Evolutionary conservation across 1,284 basidiomycete genomes (phyloP).

Genomic region (Apiotrichum sp.): DNA sequence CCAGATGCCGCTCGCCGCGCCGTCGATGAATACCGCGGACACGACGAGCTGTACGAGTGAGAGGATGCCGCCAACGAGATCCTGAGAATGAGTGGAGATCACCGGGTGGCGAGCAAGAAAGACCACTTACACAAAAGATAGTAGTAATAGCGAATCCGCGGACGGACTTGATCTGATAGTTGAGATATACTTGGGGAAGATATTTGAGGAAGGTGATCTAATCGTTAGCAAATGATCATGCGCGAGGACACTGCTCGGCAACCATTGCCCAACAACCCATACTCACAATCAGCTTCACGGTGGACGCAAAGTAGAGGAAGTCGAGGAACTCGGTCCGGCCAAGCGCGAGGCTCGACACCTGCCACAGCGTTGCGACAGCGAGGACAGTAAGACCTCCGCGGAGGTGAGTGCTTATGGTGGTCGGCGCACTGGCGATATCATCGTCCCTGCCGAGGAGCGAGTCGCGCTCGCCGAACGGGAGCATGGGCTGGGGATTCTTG

Average conservation of each 20-base stretch:
- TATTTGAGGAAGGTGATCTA: slow-evolving; percentile 41
- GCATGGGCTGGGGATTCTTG: not conserved
- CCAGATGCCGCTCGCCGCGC: slow-evolving; percentile 39
- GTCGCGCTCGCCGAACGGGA: slow-evolving; percentile 1
- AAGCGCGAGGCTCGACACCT: slow-evolving; percentile 21
- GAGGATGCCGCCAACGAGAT: slow-evolving; percentile 40
- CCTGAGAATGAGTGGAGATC: slow-evolving; percentile 43
- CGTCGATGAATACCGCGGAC: slow-evolving; percentile 35
- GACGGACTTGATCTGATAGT: slow-evolving; percentile 35
- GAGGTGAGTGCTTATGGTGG: slow-evolving; percentile 20
- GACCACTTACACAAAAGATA: slow-evolving; percentile 29
- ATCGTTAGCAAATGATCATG: not conserved
- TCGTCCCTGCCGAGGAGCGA: not conserved
- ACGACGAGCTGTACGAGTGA: slow-evolving; percentile 45
- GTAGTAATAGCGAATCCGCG: slow-evolving; percentile 39
- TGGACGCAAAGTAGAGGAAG: slow-evolving; percentile 40
- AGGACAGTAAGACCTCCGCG: slow-evolving; percentile 27
- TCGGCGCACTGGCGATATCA: slow-evolving; percentile 9
- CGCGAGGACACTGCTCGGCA: too few species aligned
- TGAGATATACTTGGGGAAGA: slow-evolving; percentile 43
- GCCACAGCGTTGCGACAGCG: slow-evolving; percentile 18
- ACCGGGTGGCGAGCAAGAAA: too few species aligned
- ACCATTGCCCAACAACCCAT: not conserved
- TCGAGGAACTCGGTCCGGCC: slow-evolving; percentile 37
- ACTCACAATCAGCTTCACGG: slow-evolving; percentile 34